Evolutionary conservation across 2,329 filamentous ascomycete genomes (phyloP).

Genomic region (Alternaria brassicicola): DNA sequence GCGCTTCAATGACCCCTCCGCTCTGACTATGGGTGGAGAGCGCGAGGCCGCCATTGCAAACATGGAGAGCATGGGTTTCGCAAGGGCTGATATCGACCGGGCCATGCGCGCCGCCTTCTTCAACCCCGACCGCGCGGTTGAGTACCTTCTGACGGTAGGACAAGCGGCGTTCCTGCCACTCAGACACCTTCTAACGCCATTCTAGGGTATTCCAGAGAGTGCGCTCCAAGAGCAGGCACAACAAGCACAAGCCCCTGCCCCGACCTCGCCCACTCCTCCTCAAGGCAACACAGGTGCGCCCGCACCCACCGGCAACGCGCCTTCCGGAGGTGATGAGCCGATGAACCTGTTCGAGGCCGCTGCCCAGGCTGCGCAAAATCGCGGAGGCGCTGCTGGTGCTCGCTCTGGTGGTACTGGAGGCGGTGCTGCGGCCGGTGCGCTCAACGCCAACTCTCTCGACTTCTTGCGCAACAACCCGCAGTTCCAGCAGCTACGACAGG

Average conservation of each 20-base stretch:
- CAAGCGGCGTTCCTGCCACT: constrained; percentile 6
- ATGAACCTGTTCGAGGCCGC: constrained; percentile 94
- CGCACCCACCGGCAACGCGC: constrained; percentile 53
- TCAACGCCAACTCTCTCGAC: constrained; percentile 78
- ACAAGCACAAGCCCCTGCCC: constrained; percentile 48
- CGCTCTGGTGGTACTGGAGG: constrained; percentile 58
- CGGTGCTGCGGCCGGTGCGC: constrained; percentile 57
- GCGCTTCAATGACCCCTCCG: constrained; percentile 73
- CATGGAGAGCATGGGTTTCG: constrained; percentile 98
- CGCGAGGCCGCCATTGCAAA: constrained; percentile 82
- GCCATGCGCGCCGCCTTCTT: constrained; percentile 96
- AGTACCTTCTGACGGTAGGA: constrained; percentile 87
- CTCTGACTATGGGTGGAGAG: constrained; percentile 84
- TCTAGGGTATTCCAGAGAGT: constrained; percentile 86
- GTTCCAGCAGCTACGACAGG: constrained; percentile 95
- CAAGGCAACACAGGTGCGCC: constrained; percentile 18
- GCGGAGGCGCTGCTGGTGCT: constrained; percentile 50
- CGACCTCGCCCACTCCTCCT: constrained; percentile 51
- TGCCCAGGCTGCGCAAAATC: constrained; percentile 70
- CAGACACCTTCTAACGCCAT: constrained; percentile 27
- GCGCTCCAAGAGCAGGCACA: constrained; percentile 70
- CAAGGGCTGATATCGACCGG: constrained; percentile 83
- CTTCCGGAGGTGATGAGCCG: constrained; percentile 63
- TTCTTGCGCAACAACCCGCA: constrained; percentile 95
- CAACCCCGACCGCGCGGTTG: constrained; percentile 96